Base-by-base conservation (phyloP, 495 filamentous ascomycete species). In the Entonaema liquescens region DNA sequence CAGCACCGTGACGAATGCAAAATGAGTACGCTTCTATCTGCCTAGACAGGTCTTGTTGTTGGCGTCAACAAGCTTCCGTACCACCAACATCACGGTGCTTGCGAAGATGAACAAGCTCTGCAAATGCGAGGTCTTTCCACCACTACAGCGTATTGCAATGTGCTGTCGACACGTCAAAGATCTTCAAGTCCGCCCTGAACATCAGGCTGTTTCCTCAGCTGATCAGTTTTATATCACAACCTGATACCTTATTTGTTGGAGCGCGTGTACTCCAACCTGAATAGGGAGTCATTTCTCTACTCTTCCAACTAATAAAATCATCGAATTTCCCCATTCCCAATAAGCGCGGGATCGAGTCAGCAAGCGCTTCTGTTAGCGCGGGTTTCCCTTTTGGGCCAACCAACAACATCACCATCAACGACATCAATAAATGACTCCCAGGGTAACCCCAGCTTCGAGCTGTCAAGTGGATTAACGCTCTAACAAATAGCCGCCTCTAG, bases 301-400 rank as follows among this genome's bases (percentile, higher is more conserved):
- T 44, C 5, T 26, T 57, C 55, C 31, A 57, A 55, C 59, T 59
- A 36, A 59, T 40, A 42, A 38, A 1, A 59, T n/a, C n/a, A 23
- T 29, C 11, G 7, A 67, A 65, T 55, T 65, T 55, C 65, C 62
- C 62, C 13, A 56, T 31, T 59, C 12, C 61, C 60, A 73, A 66
- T 66, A 69, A 69, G 65, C 70, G 70, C 70, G 50, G 44, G 38
- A 0, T 29, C 42, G 61, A 59, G 36, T 59, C 69, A 64, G 54
- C 31, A 61, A 54, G 70, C 70, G 70, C 70, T 63, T 57, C 52
- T 36, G 17, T 72, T 72, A 44, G 69, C 65, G 70, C 70, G 65
- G 58, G 3, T 53, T 73, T 23, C 65, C 40, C 66, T 50, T 69
- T 69, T 70, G 35, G 60, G 70, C 31, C 60, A 40, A 31, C 62